Evolutionary conservation across 192 early-diverging fungal species (phyloP).

Genomic region (Entomortierella chlamydospora): DNA sequence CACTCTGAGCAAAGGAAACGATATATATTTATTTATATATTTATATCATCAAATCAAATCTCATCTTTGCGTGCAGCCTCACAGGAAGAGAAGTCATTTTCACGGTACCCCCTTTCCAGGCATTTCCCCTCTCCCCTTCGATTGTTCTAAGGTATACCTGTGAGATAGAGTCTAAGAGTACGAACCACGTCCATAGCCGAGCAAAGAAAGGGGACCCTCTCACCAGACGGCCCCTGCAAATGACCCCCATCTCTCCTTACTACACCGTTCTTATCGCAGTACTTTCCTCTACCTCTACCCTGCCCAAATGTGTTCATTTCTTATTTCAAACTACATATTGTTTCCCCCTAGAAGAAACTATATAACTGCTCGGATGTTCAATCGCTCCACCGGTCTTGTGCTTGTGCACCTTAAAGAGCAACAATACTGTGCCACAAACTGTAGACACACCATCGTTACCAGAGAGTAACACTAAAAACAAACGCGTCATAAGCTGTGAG

Average conservation of each 20-base stretch:
- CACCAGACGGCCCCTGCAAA: slow-evolving; percentile 2
- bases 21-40: no score
- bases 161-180: background rate
- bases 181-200: background rate
- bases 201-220: background rate
- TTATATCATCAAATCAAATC: no score
- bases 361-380: background rate
- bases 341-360: background rate
- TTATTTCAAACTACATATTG: background rate
- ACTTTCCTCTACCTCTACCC: no score
- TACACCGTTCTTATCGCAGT: background rate
- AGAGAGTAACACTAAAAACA: background rate
- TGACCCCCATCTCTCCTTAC: slow-evolving; percentile 23
- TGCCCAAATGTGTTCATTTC: no score
- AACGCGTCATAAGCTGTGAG: background rate
- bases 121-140: background rate
- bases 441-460: no score
- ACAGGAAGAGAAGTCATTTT: no score
- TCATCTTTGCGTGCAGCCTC: no score
- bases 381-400: background rate
- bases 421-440: background rate
- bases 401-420: background rate
- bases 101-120: no score
- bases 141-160: background rate
- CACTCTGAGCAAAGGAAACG: no score